These are phyloP conservation scores for Xerocomus minutiporus DNA, from an alignment of 1,284 basidiomycete species.

Conservation along the genomic window DNA sequence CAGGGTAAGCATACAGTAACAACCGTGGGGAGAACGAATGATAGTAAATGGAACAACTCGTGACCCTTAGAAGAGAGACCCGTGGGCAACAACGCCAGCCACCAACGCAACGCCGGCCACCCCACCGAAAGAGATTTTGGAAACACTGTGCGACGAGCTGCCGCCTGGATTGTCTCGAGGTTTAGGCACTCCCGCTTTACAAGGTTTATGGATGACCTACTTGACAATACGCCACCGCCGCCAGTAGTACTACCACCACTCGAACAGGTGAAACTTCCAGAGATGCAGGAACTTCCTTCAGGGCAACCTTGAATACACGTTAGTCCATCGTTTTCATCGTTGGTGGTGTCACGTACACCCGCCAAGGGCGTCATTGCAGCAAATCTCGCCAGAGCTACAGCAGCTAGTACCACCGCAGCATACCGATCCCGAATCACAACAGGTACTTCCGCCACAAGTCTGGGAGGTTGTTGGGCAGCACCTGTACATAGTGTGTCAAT, in stretches of 20 bases:
- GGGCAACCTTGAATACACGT: constrained; percentile 17
- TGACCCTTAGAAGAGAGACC: not conserved
- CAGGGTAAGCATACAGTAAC: too few species aligned
- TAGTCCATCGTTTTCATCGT: not conserved
- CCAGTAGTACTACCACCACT: too few species aligned
- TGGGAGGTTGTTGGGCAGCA: constrained; percentile 8
- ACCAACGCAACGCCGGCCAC: constrained; percentile 8
- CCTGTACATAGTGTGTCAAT: not conserved
- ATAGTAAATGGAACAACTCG: not conserved
- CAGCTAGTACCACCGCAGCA: constrained; percentile 1
- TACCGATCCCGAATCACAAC: not conserved
- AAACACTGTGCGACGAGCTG: constrained; percentile 8
- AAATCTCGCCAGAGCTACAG: not conserved
- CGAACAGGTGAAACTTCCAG: constrained; percentile 5
- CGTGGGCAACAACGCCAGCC: constrained; percentile 3
- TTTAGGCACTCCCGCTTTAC: not conserved
- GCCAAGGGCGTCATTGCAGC: constrained; percentile 19
- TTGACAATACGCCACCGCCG: not conserved
- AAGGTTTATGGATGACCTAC: constrained; percentile 9
- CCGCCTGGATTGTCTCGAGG: not conserved
- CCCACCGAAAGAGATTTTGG: not conserved
- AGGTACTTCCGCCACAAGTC: not conserved
- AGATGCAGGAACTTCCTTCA: constrained; percentile 8
- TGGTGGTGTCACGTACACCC: constrained; percentile 16
- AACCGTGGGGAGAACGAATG: too few species aligned